Base-by-base conservation (phyloP, 1,284 basidiomycete genomes). In the Leccinum subrobustum region DNA sequence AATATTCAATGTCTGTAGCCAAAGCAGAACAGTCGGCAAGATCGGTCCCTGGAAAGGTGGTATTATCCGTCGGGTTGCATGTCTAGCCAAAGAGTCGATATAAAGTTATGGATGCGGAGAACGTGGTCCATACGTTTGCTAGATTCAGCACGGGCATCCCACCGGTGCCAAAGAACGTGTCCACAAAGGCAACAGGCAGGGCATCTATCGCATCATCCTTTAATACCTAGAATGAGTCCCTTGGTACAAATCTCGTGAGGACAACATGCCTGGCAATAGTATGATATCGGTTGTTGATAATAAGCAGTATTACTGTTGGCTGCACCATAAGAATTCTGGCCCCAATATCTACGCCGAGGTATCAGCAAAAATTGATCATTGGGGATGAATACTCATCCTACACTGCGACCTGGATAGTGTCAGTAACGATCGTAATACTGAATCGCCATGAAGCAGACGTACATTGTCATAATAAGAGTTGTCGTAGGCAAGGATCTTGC, bases 401-500 rank as follows among this genome's bases (percentile, higher is more conserved):
- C 81, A 85, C 79, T 42, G 78, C 83, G 52, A 84, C 77, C 84
- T 85, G 60, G 25, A 54, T 12, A 62, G 14, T 27, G 31, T 54
- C 20, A 48, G 47, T 56, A 9, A 58, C 31, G 35, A 53, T 11
- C 47, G 53, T 47, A 18, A 27, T 42, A 33, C 8, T 3, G 47
- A 27, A 54, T 35, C 42, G 54, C 37, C 50, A 3, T 18, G 12
- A 12, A 20, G 20, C 20, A 29, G 18, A 75, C 78, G 54, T 67
- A 87, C 87, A 66, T 88, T 89, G 70, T 89, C 86, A 69, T 79
- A 84, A 53, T 84, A 78, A 62, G 77, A 78, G 66, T 79, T 80
- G 70, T 84, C 81, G 68, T 83, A 86, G 20, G 79, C 82, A 54
- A 63, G 59, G 39, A 68, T 68, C 42, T 64, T 56, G 47, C 71